Percentiles rank a stretch among this genome's conserved stretches.
phyloP scores from a whole-genome alignment of 2,329 filamentous ascomycete genomes.

The Aspergillus felis region DNA sequence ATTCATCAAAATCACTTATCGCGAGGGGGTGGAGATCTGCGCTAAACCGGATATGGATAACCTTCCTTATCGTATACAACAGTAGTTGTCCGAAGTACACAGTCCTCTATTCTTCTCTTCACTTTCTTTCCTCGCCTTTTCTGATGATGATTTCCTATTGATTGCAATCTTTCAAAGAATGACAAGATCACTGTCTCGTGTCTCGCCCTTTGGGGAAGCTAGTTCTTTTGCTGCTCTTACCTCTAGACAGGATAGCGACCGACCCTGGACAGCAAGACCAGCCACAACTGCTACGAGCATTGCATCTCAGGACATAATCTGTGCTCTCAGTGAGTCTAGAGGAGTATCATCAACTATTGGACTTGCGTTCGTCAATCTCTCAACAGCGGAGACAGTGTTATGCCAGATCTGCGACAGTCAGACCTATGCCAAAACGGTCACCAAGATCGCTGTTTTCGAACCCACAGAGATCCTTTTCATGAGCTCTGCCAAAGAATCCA shows the following conservation, averaged over 20 bases:
- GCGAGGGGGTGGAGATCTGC: conserved; percentile 7
- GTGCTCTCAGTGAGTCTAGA: conserved; percentile 82
- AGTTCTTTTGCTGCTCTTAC: conserved; percentile 20
- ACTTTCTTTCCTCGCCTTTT: not conserved
- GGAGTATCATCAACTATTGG: conserved; percentile 81
- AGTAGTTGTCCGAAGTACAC: not conserved
- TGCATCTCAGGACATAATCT: conserved; percentile 70
- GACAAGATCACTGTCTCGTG: conserved; percentile 3
- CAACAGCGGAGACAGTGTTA: conserved; percentile 76
- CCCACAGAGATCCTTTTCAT: conserved; percentile 78
- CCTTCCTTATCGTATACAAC: conserved; percentile 1
- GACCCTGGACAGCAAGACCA: conserved; percentile 48
- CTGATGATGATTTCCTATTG: not conserved
- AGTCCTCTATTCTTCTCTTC: not conserved
- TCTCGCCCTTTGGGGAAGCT: conserved; percentile 3
- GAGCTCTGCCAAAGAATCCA: conserved; percentile 69
- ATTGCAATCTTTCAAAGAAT: not conserved
- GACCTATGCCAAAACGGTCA: conserved; percentile 81
- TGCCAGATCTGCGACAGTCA: conserved; percentile 93
- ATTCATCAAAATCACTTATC: conserved; percentile 15
- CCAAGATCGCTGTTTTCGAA: conserved; percentile 77
- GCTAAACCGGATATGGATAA: conserved; percentile 18
- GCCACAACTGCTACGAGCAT: conserved; percentile 56
- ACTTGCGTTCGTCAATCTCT: conserved; percentile 80
- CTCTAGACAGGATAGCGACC: conserved; percentile 38